phyloP scores from a whole-genome alignment of 306 rosid species.

The Trifolium dubium region DNA sequence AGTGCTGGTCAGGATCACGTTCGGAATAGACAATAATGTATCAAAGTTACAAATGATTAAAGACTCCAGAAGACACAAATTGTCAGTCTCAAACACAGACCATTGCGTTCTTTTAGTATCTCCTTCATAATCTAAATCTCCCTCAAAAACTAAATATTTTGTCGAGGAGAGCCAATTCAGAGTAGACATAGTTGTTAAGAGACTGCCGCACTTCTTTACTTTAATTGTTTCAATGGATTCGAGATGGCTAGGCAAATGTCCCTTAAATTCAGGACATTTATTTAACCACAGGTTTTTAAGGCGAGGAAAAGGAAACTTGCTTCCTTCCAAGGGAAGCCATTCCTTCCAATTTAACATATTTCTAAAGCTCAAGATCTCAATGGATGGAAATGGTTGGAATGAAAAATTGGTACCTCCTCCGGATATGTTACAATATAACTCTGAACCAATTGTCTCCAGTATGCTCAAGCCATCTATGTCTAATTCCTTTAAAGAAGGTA shows the following conservation, averaged over 20 bases:
- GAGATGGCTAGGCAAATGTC: conserved; percentile 11
- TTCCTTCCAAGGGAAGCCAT: background rate
- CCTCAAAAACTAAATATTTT: background rate
- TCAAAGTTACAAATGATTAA: background rate
- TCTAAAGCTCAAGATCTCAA: background rate
- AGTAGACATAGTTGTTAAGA: background rate
- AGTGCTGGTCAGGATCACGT: background rate
- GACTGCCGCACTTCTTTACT: background rate
- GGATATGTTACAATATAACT: no score
- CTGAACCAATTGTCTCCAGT: no score
- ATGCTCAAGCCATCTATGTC: no score
- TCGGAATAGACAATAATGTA: background rate
- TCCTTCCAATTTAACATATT: background rate
- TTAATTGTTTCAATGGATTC: background rate
- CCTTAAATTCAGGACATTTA: background rate
- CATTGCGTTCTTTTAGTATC: background rate
- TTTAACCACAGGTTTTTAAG: background rate
- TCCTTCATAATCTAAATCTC: background rate
- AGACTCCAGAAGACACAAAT: background rate
- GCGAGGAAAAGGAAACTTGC: background rate
- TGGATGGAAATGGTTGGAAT: conserved; percentile 17
- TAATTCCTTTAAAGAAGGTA: no score
- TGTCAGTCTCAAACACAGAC: background rate
- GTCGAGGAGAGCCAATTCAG: background rate
- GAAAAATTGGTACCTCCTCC: background rate